Conservation (phyloP, 2,329 filamentous ascomycete genomes). For the Tolypocladium endophyticum region DNA sequence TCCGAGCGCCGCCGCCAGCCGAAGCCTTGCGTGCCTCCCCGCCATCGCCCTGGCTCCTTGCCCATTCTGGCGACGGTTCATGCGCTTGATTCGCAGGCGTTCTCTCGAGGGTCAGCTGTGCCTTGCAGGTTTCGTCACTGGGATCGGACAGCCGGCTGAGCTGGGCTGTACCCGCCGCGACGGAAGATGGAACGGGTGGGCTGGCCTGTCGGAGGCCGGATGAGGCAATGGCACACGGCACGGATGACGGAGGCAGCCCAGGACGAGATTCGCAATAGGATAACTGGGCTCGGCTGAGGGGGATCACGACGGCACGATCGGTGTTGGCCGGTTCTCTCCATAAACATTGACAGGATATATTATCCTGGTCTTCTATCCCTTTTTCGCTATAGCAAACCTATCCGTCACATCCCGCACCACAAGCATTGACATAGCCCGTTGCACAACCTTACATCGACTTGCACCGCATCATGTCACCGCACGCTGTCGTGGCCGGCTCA, state of each 20-base stretch:
- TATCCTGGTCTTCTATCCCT: not conserved
- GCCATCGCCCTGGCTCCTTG: not conserved
- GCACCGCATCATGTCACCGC: slow-evolving; percentile 28
- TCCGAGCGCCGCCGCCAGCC: slow-evolving; percentile 8
- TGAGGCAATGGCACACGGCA: not conserved
- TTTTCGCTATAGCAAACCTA: not conserved
- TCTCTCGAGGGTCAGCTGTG: not conserved
- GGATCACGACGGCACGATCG: not conserved
- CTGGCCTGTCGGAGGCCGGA: not conserved
- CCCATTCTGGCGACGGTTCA: slow-evolving; percentile 1
- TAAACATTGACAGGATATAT: not conserved
- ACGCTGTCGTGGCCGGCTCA: slow-evolving; percentile 19
- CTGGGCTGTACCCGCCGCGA: not conserved
- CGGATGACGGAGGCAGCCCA: not conserved
- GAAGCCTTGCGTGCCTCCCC: not conserved
- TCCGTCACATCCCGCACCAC: not conserved
- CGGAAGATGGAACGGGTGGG: not conserved
- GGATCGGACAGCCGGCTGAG: not conserved
- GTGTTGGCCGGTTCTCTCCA: not conserved
- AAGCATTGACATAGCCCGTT: not conserved
- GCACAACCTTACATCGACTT: not conserved
- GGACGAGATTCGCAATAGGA: not conserved
- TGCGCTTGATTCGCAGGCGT: not conserved
- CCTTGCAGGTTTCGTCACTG: not conserved
- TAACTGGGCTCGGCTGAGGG: not conserved